Evolutionary conservation across 371 early-diverging fungal species (phyloP).

Genomic region (Mortierella sp.): DNA sequence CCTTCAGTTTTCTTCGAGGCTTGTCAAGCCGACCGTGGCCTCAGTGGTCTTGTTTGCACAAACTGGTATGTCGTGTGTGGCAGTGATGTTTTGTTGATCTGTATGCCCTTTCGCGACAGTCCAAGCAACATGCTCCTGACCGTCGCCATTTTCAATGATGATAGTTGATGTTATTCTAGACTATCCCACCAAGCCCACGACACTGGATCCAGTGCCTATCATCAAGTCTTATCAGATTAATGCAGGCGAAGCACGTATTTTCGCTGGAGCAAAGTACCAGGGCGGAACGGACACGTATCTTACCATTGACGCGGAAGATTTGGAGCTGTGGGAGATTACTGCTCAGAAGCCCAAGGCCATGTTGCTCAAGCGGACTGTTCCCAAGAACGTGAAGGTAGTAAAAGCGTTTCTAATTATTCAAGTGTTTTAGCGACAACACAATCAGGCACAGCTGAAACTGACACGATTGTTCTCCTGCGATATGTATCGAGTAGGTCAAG

Average conservation of each 20-base stretch:
- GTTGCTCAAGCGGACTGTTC: constrained; percentile 65
- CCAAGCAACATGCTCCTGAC: neutral
- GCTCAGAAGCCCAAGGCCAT: constrained; percentile 42
- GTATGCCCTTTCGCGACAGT: neutral
- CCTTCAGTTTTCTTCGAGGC: constrained; percentile 3
- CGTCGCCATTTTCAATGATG: neutral
- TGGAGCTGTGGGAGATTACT: constrained; percentile 63
- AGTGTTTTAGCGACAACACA: neutral
- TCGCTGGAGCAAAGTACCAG: constrained; percentile 69
- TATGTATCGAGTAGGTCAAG: constrained; percentile 31
- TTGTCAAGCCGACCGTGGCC: constrained; percentile 42
- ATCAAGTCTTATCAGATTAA: constrained; percentile 62
- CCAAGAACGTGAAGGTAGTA: constrained; percentile 64
- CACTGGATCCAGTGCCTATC: constrained; percentile 25
- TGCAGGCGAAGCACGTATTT: constrained; percentile 69
- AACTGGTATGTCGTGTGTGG: constrained; percentile 23
- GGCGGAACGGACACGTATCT: constrained; percentile 68
- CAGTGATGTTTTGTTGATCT: neutral
- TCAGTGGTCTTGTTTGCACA: constrained; percentile 34
- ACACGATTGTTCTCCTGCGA: neutral
- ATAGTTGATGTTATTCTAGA: constrained; percentile 56
- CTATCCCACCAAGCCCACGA: constrained; percentile 45
- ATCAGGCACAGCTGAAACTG: neutral
- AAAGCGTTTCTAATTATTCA: neutral
- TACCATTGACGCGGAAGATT: constrained; percentile 69